phyloP scores from a whole-genome alignment of 2,329 filamentous ascomycete genomes.

The Aspergillus novofumigatus region DNA sequence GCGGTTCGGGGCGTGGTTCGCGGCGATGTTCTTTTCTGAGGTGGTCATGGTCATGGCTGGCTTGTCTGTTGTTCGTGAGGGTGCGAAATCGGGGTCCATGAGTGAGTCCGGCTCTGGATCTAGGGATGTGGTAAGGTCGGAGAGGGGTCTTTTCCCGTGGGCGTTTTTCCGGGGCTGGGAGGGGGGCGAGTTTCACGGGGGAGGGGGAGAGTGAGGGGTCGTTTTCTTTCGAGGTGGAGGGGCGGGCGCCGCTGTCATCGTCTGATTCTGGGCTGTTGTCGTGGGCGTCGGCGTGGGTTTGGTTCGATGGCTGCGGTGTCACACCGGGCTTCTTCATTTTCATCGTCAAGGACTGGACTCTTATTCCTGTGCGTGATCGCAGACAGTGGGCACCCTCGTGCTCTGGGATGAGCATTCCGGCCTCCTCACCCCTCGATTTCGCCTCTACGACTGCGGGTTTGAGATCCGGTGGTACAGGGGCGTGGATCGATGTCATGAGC shows the following conservation, averaged over 20 bases:
- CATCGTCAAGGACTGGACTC: conserved; percentile 25
- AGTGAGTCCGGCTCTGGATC: conserved; percentile 26
- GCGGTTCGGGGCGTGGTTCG: conserved; percentile 24
- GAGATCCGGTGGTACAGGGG: conserved; percentile 48
- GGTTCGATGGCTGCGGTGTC: conserved; percentile 1
- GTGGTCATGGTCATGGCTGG: conserved; percentile 21
- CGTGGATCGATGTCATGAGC: conserved; percentile 61
- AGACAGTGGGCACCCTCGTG: conserved; percentile 17
- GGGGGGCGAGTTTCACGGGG: conserved; percentile 31
- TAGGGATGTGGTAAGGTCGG: conserved; percentile 34
- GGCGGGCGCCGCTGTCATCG: conserved; percentile 22
- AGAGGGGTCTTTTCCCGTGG: conserved; percentile 42
- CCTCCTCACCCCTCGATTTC: conserved; percentile 52
- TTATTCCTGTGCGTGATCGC: conserved; percentile 12
- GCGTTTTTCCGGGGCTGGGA: conserved; percentile 35
- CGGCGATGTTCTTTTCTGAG: conserved; percentile 41
- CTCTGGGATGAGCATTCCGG: conserved; percentile 22
- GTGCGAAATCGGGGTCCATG: conserved; percentile 21
- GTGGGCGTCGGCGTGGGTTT: not conserved
- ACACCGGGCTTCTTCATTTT: conserved; percentile 21
- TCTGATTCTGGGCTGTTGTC: conserved; percentile 6
- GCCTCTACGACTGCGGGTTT: conserved; percentile 48
- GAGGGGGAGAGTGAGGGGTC: conserved; percentile 40
- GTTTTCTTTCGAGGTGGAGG: conserved; percentile 46
- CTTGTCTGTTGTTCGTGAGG: conserved; percentile 22